phyloP scores from a whole-genome alignment of 2,329 filamentous ascomycete genomes.

The Arachnomyces sp. region DNA sequence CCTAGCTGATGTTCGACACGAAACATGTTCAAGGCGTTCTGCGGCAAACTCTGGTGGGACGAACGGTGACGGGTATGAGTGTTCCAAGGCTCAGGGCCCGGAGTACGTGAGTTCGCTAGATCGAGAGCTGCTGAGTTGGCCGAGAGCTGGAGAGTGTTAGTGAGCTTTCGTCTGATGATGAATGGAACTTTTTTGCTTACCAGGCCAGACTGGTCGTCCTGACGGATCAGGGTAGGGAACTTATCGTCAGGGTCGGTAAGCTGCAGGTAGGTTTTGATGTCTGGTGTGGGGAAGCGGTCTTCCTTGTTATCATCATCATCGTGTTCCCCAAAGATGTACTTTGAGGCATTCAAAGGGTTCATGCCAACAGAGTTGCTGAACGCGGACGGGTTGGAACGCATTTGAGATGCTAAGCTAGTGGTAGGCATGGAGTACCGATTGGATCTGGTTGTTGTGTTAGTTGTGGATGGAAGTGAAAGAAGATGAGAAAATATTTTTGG shows the following conservation, averaged over 20 bases:
- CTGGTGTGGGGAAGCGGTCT: slow-evolving; percentile 51
- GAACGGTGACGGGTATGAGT: slow-evolving; percentile 62
- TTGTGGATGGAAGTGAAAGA: slow-evolving; percentile 5
- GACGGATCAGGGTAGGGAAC: slow-evolving; percentile 61
- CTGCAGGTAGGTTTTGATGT: slow-evolving; percentile 62
- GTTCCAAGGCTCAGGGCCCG: slow-evolving; percentile 59
- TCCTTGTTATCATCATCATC: slow-evolving; percentile 59
- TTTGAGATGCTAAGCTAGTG: slow-evolving; percentile 34
- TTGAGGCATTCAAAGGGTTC: slow-evolving; percentile 76
- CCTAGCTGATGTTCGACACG: slow-evolving; percentile 29
- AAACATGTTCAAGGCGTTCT: slow-evolving; percentile 42
- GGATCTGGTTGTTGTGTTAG: slow-evolving; percentile 44
- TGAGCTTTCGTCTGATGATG: slow-evolving; percentile 24
- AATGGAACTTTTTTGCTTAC: slow-evolving; percentile 34
- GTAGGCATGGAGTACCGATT: slow-evolving; percentile 95
- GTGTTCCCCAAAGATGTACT: slow-evolving; percentile 78
- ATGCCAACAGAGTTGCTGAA: slow-evolving; percentile 44
- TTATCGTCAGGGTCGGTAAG: slow-evolving; percentile 71
- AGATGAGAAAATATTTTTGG: slow-evolving; percentile 3
- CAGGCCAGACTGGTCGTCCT: slow-evolving; percentile 47
- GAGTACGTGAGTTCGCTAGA: slow-evolving; percentile 62
- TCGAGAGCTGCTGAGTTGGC: slow-evolving; percentile 75
- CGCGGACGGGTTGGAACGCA: slow-evolving; percentile 22
- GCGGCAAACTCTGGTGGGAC: slow-evolving; percentile 52
- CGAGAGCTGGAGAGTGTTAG: slow-evolving; percentile 56